A percentile compares a stretch with the other conserved stretches of the same genome.
Conservation (phyloP, 345 rosid species). For the Streptanthus diversifolius region DNA sequence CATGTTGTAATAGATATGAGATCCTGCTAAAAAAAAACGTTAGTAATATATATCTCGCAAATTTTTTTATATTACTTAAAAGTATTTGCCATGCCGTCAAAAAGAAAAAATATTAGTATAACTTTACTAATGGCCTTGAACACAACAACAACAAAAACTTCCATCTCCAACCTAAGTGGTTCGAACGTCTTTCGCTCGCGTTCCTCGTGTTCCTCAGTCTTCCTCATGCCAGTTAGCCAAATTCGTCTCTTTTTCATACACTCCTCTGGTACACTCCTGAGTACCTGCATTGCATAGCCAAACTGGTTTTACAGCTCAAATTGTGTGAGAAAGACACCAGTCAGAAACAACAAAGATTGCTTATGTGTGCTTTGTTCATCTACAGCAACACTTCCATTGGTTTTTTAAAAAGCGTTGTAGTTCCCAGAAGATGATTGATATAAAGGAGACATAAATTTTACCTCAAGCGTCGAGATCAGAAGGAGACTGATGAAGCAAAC, state of each 20-base stretch:
- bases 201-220: background rate
- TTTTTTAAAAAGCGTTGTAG: slow-evolving; percentile 43
- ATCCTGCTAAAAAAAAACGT: too few species aligned
- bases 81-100: too few species aligned
- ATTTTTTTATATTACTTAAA: too few species aligned
- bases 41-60: too few species aligned
- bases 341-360: slow-evolving; percentile 10
- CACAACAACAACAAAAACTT: too few species aligned
- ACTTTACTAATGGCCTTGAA: too few species aligned
- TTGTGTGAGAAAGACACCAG: slow-evolving; percentile 26
- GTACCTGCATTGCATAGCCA: slow-evolving; percentile 43
- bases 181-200: too few species aligned
- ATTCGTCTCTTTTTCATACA: slow-evolving; percentile 54
- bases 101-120: too few species aligned
- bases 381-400: slow-evolving; percentile 54
- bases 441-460: slow-evolving; percentile 16
- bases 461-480: slow-evolving; percentile 51
- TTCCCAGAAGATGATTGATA: slow-evolving; percentile 45
- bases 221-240: background rate
- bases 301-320: slow-evolving; percentile 47
- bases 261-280: slow-evolving; percentile 39
- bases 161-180: too few species aligned
- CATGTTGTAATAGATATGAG: too few species aligned
- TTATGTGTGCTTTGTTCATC: slow-evolving; percentile 34
- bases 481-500: slow-evolving; percentile 29